Evolutionary conservation across 306 rosid species (phyloP), one percentile per base, ranked within the genome.

Genomic region (Quercus wislizeni): DNA sequence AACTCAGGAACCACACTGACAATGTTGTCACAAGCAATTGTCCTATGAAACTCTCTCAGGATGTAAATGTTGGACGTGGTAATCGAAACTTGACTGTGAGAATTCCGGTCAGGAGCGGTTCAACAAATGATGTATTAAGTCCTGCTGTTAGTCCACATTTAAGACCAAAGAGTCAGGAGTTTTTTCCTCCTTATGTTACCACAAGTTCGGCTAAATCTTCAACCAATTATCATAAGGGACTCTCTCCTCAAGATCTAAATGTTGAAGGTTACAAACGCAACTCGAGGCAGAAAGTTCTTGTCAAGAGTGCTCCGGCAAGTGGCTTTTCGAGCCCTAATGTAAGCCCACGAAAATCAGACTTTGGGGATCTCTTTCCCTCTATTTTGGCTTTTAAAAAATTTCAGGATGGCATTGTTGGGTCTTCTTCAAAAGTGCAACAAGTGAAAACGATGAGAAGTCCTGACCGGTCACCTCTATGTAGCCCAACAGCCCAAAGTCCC

Each of bases 301-400:
- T 89, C 68, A 90, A 76, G 92, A 95, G 99, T 82, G 97, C 98
- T 17, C 99, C 98, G 9, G 84, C 90, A 6, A 94, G 96, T 79
- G 86, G 78, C 63, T 79, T 81, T 23, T 85, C 96, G 4, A 92
- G 97, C 75, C 98, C 99, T 58, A 92, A 87, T 23, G 85, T 80
- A 30, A 93, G 98, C 82, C 99, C 99, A 1, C 91, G 97, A 38
- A 82, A 88, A 83, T 81, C 88, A 62, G 80, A 86, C 78, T 75
- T 71, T 20, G 83, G 71, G 49, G 91, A 92, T 71, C 57, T 59
- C 12, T 79, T 78, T 75, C 81, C 83, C 59, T 84, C 82, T 20
- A 61, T 68, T 59, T 55, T 51, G 68, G 78, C 63, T 56, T 80
- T 55, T 75, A 88, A 65, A 31, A 90, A 86, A 55, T 77, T 78